Percentiles rank a stretch among this genome's conserved stretches.
These are phyloP conservation scores for Alectoria sarmentosa DNA, from an alignment of 495 filamentous ascomycete genomes.

Conservation along the genomic window DNA sequence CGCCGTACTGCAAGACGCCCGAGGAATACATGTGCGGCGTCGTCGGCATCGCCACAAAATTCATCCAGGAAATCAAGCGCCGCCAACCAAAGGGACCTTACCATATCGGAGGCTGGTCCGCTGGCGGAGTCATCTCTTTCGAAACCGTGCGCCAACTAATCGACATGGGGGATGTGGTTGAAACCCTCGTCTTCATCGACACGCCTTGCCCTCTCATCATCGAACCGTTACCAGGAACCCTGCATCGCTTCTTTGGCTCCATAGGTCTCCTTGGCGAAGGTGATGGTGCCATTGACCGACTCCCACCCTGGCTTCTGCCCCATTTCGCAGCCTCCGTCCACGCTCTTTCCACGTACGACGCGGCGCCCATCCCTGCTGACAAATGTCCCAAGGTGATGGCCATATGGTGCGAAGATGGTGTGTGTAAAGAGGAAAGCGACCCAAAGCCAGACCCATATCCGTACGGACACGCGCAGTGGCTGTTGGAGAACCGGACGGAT, in stretches of 20 bases:
- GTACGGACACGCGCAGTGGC: conserved; percentile 68
- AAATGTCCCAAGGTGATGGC: conserved; percentile 58
- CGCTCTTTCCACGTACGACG: conserved; percentile 65
- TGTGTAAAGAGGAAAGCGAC: conserved; percentile 63
- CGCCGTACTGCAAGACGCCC: conserved; percentile 58
- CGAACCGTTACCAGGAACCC: conserved; percentile 65
- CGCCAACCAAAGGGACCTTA: conserved; percentile 69
- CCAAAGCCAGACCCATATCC: conserved; percentile 62
- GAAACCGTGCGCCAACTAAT: conserved; percentile 70
- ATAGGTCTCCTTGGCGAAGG: conserved; percentile 74
- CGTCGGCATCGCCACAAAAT: conserved; percentile 49
- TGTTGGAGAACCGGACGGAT: conserved; percentile 70
- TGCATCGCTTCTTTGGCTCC: conserved; percentile 72
- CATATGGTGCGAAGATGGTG: conserved; percentile 78
- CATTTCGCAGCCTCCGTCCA: conserved; percentile 76
- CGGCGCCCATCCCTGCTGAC: conserved; percentile 41
- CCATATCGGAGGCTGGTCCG: conserved; percentile 69
- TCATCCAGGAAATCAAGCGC: conserved; percentile 59
- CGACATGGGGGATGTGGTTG: conserved; percentile 60
- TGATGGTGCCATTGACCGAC: conserved; percentile 46
- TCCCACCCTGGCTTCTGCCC: conserved; percentile 72
- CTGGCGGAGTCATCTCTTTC: conserved; percentile 83
- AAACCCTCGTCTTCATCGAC: conserved; percentile 73
- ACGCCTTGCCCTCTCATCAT: conserved; percentile 70
- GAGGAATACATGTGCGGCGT: conserved; percentile 49